A percentile compares a stretch with the other conserved stretches of the same genome.
Conservation (phyloP, 2,329 filamentous ascomycete species). For the Xylariaceae sp. region DNA sequence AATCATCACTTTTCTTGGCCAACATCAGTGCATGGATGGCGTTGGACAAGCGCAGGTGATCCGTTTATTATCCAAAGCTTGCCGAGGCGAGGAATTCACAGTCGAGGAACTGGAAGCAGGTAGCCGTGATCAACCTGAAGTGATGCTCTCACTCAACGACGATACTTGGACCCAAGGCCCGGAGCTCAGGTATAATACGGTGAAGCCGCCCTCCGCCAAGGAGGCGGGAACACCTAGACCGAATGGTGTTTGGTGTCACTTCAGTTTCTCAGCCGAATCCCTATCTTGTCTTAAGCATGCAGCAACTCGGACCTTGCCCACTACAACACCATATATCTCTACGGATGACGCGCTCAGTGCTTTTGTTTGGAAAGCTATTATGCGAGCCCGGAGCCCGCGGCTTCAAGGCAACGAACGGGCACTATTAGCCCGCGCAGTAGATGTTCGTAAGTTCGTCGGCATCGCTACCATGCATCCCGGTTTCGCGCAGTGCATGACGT, state of each 20-base stretch:
- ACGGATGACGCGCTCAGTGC: conserved; percentile 52
- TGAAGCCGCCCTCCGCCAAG: neutral
- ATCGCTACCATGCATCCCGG: conserved; percentile 45
- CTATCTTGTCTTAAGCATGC: neutral
- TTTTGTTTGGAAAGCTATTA: conserved; percentile 46
- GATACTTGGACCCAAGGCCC: neutral
- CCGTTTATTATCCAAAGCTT: conserved; percentile 39
- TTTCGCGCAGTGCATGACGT: conserved; percentile 44
- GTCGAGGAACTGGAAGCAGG: conserved; percentile 7
- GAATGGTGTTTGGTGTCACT: neutral
- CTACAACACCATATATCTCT: conserved; percentile 37
- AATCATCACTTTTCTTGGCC: conserved; percentile 38
- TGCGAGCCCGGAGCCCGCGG: conserved; percentile 37
- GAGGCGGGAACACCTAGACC: neutral
- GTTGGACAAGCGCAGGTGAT: conserved; percentile 41
- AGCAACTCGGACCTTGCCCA: conserved; percentile 4
- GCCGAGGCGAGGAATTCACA: conserved; percentile 15
- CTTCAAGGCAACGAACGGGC: conserved; percentile 22
- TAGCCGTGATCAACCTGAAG: conserved; percentile 14
- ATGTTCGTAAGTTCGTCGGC: conserved; percentile 40
- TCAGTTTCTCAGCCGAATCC: neutral
- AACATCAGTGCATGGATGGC: conserved; percentile 44
- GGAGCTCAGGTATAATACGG: conserved; percentile 7
- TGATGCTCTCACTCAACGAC: conserved; percentile 7
- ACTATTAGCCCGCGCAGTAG: conserved; percentile 45